Percentiles rank a stretch among this genome's conserved stretches.
phyloP scores from a whole-genome alignment of 495 filamentous ascomycete genomes.

The Aspergillus incahuasiensis region DNA sequence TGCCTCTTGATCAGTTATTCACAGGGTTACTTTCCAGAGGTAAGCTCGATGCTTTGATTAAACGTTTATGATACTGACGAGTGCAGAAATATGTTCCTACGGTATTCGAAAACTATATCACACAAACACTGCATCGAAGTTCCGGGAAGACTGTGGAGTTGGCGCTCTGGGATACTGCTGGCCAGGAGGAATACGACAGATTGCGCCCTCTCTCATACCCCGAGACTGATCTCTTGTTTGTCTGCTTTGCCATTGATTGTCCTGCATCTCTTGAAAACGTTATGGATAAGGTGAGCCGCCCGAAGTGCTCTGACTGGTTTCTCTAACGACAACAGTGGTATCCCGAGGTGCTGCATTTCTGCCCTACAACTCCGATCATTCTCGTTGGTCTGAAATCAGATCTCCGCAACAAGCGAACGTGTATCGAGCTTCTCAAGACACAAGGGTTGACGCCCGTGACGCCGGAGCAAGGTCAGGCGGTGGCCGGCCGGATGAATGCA shows the following conservation, averaged over 20 bases:
- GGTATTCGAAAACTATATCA: conserved; percentile 99
- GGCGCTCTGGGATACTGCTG: conserved; percentile 97
- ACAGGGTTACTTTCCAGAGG: conserved; percentile 97
- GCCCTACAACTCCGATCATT: conserved; percentile 91
- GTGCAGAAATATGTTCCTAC: conserved; percentile 97
- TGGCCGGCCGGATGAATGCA: conserved; percentile 89
- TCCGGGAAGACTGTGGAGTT: conserved; percentile 93
- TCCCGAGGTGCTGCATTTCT: conserved; percentile 97
- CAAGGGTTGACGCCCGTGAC: conserved; percentile 95
- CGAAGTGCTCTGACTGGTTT: not conserved
- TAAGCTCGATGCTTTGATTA: conserved; percentile 32
- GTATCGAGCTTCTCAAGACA: conserved; percentile 96
- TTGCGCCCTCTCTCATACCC: conserved; percentile 93
- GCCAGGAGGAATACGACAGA: conserved; percentile 97
- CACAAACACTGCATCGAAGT: conserved; percentile 78
- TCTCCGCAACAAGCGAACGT: conserved; percentile 86
- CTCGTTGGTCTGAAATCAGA: conserved; percentile 96
- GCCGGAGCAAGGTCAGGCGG: conserved; percentile 77
- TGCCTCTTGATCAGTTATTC: conserved; percentile 97
- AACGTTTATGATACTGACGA: not conserved
- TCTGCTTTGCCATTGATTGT: conserved; percentile 99
- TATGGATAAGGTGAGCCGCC: conserved; percentile 80
- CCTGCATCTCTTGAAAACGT: conserved; percentile 97
- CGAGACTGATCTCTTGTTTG: conserved; percentile 94
- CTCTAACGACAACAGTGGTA: conserved; percentile 68